These are phyloP conservation scores for Aureobasidium sp. DNA, from an alignment of 2,329 filamentous ascomycete genomes.

Conservation along the genomic window DNA sequence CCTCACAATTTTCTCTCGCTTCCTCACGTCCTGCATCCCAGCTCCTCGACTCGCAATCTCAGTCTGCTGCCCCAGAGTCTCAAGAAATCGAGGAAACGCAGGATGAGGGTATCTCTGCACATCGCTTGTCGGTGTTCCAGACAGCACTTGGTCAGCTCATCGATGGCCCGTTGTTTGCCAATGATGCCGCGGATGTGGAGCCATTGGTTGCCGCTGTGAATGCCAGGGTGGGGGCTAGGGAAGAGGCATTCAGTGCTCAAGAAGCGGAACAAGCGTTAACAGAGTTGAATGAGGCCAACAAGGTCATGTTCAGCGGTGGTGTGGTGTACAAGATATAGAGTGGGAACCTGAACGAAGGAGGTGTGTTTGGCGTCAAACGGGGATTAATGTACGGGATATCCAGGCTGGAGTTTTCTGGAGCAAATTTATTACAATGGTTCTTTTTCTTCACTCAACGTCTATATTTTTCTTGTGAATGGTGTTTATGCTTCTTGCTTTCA, in stretches of 20 bases:
- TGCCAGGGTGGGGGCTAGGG: constrained; percentile 53
- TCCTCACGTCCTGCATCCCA: constrained; percentile 76
- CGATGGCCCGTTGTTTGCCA: constrained; percentile 73
- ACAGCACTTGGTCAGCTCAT: constrained; percentile 76
- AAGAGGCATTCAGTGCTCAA: constrained; percentile 54
- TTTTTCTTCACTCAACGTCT: no score
- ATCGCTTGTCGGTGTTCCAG: constrained; percentile 68
- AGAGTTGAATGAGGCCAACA: constrained; percentile 74
- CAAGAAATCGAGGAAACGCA: constrained; percentile 27
- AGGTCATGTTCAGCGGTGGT: constrained; percentile 65
- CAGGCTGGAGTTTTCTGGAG: no score
- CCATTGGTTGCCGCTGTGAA: constrained; percentile 77
- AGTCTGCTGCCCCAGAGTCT: constrained; percentile 12
- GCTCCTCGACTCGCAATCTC: constrained; percentile 47
- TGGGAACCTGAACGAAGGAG: background rate
- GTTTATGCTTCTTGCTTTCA: no score
- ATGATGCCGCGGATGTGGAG: constrained; percentile 72
- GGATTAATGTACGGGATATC: background rate
- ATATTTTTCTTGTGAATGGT: no score
- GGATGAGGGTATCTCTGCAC: constrained; percentile 47
- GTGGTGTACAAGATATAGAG: constrained; percentile 44
- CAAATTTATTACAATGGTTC: no score
- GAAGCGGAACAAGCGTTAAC: constrained; percentile 74
- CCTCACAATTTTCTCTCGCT: constrained; percentile 63
- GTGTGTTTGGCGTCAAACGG: background rate